phyloP scores from a whole-genome alignment of 2,329 filamentous ascomycete genomes.

The Lasiodiplodia hormozganensis region DNA sequence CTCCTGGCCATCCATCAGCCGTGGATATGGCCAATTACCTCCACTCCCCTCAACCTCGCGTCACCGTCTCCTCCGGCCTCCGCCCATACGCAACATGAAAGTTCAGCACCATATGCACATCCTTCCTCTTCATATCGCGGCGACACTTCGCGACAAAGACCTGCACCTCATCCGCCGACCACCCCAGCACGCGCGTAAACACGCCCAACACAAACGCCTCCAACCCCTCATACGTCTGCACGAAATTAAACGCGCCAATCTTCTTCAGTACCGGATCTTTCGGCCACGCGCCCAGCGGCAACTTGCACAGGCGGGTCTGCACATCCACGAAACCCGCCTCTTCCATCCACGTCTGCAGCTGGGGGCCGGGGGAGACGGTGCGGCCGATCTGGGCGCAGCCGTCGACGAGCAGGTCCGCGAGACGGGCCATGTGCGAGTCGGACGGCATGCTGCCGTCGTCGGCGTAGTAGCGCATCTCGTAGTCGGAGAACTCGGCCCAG shows the following conservation, averaged over 20 bases:
- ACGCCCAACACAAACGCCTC: constrained; percentile 52
- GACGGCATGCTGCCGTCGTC: constrained; percentile 33
- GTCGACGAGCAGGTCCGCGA: constrained; percentile 10
- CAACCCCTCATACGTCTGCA: constrained; percentile 50
- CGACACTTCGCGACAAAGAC: constrained; percentile 42
- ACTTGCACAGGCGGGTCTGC: constrained; percentile 31
- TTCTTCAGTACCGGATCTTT: constrained; percentile 32
- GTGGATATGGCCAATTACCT: no score
- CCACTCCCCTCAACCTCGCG: not conserved
- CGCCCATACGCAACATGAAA: not conserved
- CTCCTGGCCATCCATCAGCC: not conserved
- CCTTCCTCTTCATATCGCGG: constrained; percentile 34
- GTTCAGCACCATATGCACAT: constrained; percentile 1
- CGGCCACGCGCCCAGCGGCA: constrained; percentile 35
- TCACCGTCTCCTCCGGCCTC: not conserved
- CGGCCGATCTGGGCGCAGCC: constrained; percentile 38
- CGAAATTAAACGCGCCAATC: constrained; percentile 39
- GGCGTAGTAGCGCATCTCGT: constrained; percentile 33
- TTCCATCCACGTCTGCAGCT: constrained; percentile 48
- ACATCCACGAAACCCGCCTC: constrained; percentile 54
- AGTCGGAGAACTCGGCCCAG: constrained; percentile 35
- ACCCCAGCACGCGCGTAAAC: constrained; percentile 50
- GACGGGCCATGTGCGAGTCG: constrained; percentile 16
- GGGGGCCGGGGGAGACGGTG: constrained; percentile 47
- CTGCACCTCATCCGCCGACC: constrained; percentile 51